Base-by-base conservation (phyloP, 225 moss, liverwort and hornwort genomes). In the Pleurozium schreberi region DNA sequence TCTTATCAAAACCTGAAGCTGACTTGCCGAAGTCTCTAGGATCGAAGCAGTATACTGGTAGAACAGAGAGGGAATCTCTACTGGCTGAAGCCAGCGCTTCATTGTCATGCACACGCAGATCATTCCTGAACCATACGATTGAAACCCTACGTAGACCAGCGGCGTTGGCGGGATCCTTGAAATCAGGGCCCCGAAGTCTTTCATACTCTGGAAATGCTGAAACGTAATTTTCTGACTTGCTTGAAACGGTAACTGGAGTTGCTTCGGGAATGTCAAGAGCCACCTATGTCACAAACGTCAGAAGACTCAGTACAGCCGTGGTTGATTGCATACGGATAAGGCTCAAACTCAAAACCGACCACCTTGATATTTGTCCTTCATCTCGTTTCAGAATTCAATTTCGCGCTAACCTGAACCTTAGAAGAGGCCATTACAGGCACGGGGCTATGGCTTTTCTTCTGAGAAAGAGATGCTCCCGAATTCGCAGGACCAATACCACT, bases 41-140 rank as follows among this genome's bases (percentile, higher is more conserved):
- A 87, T 99, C 97, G 76, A 99, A 99, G 92, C 99, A 99, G 93
- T 96, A 99, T 27, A 97, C 96, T 64, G 99, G 99, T 62, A 99
- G 91, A 79, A 99, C 93, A 89, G 95, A 96, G 86, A 94, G 80
- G 18, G 96, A 96, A 87, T 96, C 96, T 85, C 94, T 90, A 88
- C 93, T 97, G 66, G 96, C 99, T 88, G 93, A 89, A 81, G 95
- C 92, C 50, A 98, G 95, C 11, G 96, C 96, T 91, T 98, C 98
- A 90, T 98, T 97, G 92, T 98, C 98, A 83, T 99, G 96, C 90
- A 99, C 96, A n/a, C 97, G 96, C 85, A 99, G 93, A 90, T 99
- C 99, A 91, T 96, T 99, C 87, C 99, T 92, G 80, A 97, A 97
- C 97, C 99, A 99, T 18, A 99, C 96, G 70, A 99, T 94, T 57